These are phyloP conservation scores for Stentor roeselii DNA, from an alignment of 73 alveolate genomes.

Conservation along the genomic window DNA sequence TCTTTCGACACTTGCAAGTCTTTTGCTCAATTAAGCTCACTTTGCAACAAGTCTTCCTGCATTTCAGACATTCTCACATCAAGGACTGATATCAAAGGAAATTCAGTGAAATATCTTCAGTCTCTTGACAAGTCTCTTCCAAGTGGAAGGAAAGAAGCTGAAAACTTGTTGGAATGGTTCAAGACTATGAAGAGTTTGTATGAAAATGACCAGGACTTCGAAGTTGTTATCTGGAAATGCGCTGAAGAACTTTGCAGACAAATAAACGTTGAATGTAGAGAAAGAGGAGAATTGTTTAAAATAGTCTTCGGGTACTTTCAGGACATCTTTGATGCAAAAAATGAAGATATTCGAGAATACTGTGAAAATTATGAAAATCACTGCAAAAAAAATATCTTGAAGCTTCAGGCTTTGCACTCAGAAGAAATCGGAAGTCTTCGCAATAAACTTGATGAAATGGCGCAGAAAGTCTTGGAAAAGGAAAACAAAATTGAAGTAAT, in stretches of 20 bases:
- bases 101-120: background rate
- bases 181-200: background rate
- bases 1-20: background rate
- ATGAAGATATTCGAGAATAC: background rate
- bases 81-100: background rate
- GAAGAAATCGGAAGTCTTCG: background rate
- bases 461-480: background rate
- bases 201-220: background rate
- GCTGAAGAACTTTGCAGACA: background rate
- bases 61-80: background rate
- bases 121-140: background rate
- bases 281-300: background rate
- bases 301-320: background rate
- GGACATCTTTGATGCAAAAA: background rate
- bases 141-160: background rate
- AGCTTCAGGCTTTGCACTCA: background rate
- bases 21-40: background rate
- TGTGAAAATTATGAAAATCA: background rate
- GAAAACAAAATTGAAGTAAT: background rate
- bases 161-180: background rate
- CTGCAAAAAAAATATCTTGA: too few relatives aligned
- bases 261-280: background rate
- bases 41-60: background rate
- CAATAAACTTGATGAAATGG: background rate
- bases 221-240: background rate